Evolutionary conservation across 2,329 filamentous ascomycete species (phyloP).

Genomic region (Trichoderma sp.): DNA sequence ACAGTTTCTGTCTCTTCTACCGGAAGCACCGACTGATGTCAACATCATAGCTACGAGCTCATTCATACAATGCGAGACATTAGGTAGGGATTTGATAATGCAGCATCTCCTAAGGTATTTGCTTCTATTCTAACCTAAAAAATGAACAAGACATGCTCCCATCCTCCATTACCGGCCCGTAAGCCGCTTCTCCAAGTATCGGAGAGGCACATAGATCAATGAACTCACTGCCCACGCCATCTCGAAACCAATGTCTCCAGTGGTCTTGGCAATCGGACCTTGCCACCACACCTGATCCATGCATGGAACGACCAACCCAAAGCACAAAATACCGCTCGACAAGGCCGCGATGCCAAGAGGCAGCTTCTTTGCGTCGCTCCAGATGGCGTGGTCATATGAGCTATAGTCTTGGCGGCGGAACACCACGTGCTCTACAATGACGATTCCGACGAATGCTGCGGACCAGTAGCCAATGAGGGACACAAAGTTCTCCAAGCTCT

Average conservation of each 20-base stretch:
- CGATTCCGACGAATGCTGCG: constrained; percentile 51
- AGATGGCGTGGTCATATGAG: constrained; percentile 46
- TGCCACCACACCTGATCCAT: constrained; percentile 62
- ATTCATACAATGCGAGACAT: neutral
- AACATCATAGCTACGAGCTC: too few species aligned
- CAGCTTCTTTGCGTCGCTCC: constrained; percentile 45
- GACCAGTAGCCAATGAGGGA: constrained; percentile 59
- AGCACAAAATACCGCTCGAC: constrained; percentile 43
- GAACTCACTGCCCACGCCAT: constrained; percentile 54
- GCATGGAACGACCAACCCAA: constrained; percentile 54
- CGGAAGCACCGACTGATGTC: too few species aligned
- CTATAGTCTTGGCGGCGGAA: constrained; percentile 45
- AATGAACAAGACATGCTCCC: neutral
- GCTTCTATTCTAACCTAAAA: neutral
- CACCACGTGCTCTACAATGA: constrained; percentile 47
- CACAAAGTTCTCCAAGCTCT: constrained; percentile 55
- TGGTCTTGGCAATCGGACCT: constrained; percentile 56
- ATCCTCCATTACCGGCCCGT: constrained; percentile 11
- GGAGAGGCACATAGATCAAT: constrained; percentile 46
- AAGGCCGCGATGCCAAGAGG: constrained; percentile 49
- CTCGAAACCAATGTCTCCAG: constrained; percentile 66
- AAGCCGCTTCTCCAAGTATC: constrained; percentile 43
- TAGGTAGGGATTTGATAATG: neutral
- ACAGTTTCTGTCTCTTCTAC: too few species aligned
- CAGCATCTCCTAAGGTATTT: neutral